Conservation (phyloP, 225 moss, liverwort and hornwort species). For the Polytrichum formosum region DNA sequence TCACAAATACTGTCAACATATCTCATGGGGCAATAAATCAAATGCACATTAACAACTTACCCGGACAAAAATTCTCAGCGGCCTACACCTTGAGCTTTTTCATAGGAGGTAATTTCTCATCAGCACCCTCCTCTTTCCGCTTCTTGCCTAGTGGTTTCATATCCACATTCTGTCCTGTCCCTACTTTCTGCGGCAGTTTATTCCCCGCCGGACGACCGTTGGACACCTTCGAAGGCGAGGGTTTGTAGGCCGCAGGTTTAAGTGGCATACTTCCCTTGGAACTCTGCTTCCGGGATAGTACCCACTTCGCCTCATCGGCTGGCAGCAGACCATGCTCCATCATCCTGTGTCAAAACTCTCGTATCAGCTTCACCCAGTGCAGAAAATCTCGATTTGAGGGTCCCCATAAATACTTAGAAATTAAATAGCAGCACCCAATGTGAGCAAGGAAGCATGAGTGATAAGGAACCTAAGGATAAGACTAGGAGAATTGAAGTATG, state of each 20-base stretch:
- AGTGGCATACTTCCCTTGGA: conserved; percentile 14
- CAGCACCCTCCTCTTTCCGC: conserved; percentile 7
- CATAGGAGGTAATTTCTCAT: neutral
- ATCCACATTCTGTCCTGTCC: conserved; percentile 17
- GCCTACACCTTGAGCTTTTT: conserved; percentile 2
- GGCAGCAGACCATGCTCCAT: conserved; percentile 40
- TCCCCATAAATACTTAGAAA: neutral
- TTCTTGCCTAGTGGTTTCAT: conserved; percentile 32
- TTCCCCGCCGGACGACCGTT: conserved; percentile 27
- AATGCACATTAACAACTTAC: neutral
- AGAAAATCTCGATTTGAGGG: neutral
- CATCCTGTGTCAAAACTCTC: conserved; percentile 15
- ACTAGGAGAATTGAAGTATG: too few relatives aligned
- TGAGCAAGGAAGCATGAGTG: too few relatives aligned
- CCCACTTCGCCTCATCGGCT: conserved; percentile 36
- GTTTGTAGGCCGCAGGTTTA: conserved; percentile 15
- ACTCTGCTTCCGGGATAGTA: conserved; percentile 24
- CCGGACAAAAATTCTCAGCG: neutral
- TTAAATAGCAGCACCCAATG: too few relatives aligned
- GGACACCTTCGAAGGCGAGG: conserved; percentile 17
- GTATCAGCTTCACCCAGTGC: neutral
- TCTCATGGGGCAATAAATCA: too few relatives aligned
- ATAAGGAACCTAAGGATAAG: too few relatives aligned
- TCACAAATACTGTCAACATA: too few relatives aligned
- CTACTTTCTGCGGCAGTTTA: conserved; percentile 6